Conservation (phyloP, 208 protist species). For the Angomonas deanei region DNA sequence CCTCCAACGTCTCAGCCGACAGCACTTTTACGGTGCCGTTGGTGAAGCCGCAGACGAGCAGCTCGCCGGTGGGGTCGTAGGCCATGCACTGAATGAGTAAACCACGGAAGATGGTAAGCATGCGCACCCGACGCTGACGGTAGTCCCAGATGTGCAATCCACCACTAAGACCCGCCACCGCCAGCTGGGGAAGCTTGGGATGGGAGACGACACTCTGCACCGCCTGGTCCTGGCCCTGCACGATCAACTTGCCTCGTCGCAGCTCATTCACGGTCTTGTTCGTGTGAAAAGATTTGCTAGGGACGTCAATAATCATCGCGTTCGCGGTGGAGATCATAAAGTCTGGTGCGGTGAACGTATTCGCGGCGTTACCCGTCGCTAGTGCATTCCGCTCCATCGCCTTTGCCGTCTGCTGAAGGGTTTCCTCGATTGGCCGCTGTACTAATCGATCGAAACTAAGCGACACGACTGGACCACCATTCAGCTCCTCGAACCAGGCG, state of each 20-base stretch:
- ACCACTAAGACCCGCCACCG: slow-evolving; percentile 84
- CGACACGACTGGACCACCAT: slow-evolving; percentile 89
- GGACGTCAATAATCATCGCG: slow-evolving; percentile 89
- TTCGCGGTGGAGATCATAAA: slow-evolving; percentile 91
- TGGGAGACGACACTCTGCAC: slow-evolving; percentile 82
- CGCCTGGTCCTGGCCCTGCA: slow-evolving; percentile 85
- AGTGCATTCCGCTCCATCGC: slow-evolving; percentile 34
- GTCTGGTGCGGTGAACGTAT: slow-evolving; percentile 71
- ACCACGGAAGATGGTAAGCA: slow-evolving; percentile 79
- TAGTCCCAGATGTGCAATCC: slow-evolving; percentile 92
- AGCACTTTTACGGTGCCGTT: slow-evolving; percentile 92
- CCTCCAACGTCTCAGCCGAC: slow-evolving; percentile 73
- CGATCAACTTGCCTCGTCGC: slow-evolving; percentile 72
- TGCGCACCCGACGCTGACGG: slow-evolving; percentile 42
- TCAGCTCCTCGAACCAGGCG: slow-evolving; percentile 95
- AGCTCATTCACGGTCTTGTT: slow-evolving; percentile 26
- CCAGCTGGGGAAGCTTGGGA: slow-evolving; percentile 71
- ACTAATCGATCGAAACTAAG: slow-evolving; percentile 80
- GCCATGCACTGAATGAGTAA: slow-evolving; percentile 74
- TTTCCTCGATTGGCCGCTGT: slow-evolving; percentile 22
- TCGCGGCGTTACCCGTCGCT: slow-evolving; percentile 35
- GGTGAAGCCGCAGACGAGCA: slow-evolving; percentile 89
- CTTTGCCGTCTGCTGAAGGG: slow-evolving; percentile 17
- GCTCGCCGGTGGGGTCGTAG: slow-evolving; percentile 82
- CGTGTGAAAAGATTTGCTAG: slow-evolving; percentile 69